Evolutionary conservation across 768 basidiomycete genomes (phyloP).

Genomic region (Phaeolepiota aurea): DNA sequence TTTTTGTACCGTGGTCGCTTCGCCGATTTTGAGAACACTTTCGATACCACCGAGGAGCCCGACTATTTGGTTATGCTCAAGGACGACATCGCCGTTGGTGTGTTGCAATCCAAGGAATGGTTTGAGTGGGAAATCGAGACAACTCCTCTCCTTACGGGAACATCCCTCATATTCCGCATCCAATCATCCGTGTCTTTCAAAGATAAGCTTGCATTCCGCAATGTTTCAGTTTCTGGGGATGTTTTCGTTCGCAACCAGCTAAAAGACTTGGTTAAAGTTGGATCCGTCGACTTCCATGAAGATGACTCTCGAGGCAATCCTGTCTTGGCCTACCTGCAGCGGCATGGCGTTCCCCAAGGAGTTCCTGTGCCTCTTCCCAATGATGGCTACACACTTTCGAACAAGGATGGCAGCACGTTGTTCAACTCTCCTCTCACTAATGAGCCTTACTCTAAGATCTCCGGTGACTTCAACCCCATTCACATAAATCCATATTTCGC

Average conservation of each 20-base stretch:
- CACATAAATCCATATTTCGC: constrained; percentile 99
- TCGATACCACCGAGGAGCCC: constrained; percentile 85
- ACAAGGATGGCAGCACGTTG: constrained; percentile 43
- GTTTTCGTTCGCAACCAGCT: constrained; percentile 85
- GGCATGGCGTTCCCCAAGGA: constrained; percentile 79
- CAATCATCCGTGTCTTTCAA: constrained; percentile 86
- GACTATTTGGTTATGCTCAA: constrained; percentile 76
- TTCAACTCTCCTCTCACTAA: constrained; percentile 88
- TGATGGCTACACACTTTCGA: constrained; percentile 82
- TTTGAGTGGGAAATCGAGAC: constrained; percentile 89
- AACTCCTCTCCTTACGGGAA: constrained; percentile 70
- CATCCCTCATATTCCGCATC: constrained; percentile 82
- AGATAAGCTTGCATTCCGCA: constrained; percentile 78
- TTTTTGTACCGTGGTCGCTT: constrained; percentile 98
- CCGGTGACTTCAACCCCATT: constrained; percentile 98
- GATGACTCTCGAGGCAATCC: constrained; percentile 91
- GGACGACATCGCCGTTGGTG: constrained; percentile 77
- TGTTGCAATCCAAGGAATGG: constrained; percentile 95
- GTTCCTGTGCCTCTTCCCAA: constrained; percentile 69
- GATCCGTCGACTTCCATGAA: constrained; percentile 76
- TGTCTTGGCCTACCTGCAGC: constrained; percentile 86
- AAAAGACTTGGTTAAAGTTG: constrained; percentile 84
- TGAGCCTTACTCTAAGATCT: constrained; percentile 91
- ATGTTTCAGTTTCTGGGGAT: constrained; percentile 75
- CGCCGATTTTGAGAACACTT: constrained; percentile 91